These are phyloP conservation scores for Lachnellula subtilissima DNA, from an alignment of 2,329 filamentous ascomycete species.

Conservation along the genomic window DNA sequence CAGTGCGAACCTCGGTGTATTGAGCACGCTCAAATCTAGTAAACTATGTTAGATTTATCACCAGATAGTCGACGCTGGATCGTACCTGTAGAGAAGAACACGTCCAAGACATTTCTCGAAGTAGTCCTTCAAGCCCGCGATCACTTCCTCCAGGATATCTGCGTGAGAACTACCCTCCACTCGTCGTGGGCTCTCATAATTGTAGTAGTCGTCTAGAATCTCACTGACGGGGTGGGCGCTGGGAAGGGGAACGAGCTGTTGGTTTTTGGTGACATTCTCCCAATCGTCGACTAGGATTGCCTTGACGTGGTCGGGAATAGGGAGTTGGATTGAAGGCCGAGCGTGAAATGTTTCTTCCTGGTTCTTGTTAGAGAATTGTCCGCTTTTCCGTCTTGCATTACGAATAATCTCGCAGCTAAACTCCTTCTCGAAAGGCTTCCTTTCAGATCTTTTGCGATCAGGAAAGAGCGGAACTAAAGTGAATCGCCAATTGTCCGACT, in stretches of 20 bases:
- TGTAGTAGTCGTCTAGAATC: conserved; percentile 77
- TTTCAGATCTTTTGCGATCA: background rate
- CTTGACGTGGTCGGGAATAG: conserved; percentile 85
- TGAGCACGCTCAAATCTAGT: conserved; percentile 85
- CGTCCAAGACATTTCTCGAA: conserved; percentile 88
- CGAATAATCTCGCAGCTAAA: background rate
- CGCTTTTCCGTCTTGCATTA: background rate
- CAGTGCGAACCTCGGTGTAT: conserved; percentile 71
- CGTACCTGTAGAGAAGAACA: conserved; percentile 75
- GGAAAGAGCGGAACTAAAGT: background rate
- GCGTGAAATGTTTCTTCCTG: conserved; percentile 86
- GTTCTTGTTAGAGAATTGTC: conserved; percentile 10
- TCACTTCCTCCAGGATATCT: conserved; percentile 85
- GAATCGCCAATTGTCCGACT: background rate
- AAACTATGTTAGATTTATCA: conserved; percentile 21
- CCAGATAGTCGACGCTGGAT: background rate
- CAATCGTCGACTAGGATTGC: conserved; percentile 94
- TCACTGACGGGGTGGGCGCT: conserved; percentile 67
- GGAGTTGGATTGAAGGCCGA: conserved; percentile 79
- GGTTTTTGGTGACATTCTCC: conserved; percentile 97
- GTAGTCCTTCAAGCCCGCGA: conserved; percentile 83
- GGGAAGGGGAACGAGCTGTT: conserved; percentile 81
- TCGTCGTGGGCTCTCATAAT: conserved; percentile 63
- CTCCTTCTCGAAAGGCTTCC: background rate
- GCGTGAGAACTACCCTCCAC: conserved; percentile 63